A percentile compares a stretch with the other conserved stretches of the same genome.
Evolutionary conservation across 139 green algal genomes (phyloP).

Genomic region (Nannochloris sp.): DNA sequence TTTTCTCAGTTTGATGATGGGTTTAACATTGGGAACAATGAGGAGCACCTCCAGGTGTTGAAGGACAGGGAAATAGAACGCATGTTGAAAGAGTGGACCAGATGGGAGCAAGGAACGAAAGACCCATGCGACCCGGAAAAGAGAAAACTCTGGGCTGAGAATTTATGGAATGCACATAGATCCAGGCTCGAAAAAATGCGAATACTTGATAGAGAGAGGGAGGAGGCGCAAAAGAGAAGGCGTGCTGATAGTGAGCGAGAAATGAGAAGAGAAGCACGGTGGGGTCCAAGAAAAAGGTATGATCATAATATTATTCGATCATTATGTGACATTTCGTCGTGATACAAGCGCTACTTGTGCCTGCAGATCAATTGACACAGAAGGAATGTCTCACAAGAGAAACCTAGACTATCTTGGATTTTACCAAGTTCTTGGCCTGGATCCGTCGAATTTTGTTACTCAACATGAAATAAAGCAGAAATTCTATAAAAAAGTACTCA

Average conservation of each 20-base stretch:
- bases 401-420: slow-evolving; percentile 62
- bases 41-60: not conserved
- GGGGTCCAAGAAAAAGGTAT: slow-evolving; percentile 15
- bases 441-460: slow-evolving; percentile 16
- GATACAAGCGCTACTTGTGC: not conserved
- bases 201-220: slow-evolving; percentile 12
- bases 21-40: not conserved
- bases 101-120: slow-evolving; percentile 56
- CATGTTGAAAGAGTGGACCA: slow-evolving; percentile 54
- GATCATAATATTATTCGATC: not conserved
- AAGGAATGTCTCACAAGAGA: slow-evolving; percentile 4
- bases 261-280: slow-evolving; percentile 15
- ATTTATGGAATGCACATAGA: slow-evolving; percentile 34
- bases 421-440: slow-evolving; percentile 59
- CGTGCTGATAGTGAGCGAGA: slow-evolving; percentile 21
- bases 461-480: slow-evolving; percentile 54
- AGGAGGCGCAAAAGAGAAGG: not conserved
- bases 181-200: slow-evolving; percentile 28
- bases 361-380: not conserved
- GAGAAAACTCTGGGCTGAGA: slow-evolving; percentile 45
- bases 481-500: slow-evolving; percentile 58
- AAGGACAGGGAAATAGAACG: slow-evolving; percentile 11
- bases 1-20: not conserved
- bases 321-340: not conserved
- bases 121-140: slow-evolving; percentile 41